Conservation (phyloP, 176 grass and related monocot species). For the Zoysia pacifica region DNA sequence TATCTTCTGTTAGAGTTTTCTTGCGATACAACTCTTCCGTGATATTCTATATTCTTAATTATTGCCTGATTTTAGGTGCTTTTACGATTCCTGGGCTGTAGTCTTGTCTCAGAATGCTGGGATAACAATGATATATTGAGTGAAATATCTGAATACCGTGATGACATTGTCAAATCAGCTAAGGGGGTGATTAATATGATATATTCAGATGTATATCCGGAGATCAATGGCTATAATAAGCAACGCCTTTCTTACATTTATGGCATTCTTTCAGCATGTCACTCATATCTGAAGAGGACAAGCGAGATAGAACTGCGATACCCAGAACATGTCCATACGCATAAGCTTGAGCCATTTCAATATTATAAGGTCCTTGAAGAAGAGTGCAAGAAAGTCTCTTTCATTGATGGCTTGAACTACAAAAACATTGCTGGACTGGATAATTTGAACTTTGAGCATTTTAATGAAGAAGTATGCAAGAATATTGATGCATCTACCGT, state of each 20-base stretch:
- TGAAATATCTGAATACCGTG: slow-evolving; percentile 88
- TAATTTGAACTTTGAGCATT: slow-evolving; percentile 95
- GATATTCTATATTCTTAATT: slow-evolving; percentile 34
- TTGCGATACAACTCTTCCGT: slow-evolving; percentile 38
- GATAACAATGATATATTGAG: slow-evolving; percentile 80
- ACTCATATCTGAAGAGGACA: slow-evolving; percentile 57
- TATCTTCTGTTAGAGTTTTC: slow-evolving; percentile 30
- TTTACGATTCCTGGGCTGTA: slow-evolving; percentile 73
- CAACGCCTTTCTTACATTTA: slow-evolving; percentile 86
- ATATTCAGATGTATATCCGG: slow-evolving; percentile 67
- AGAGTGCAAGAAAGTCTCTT: slow-evolving; percentile 83
- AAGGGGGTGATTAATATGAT: slow-evolving; percentile 81
- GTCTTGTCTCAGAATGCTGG: slow-evolving; percentile 86
- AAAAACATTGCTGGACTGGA: slow-evolving; percentile 88
- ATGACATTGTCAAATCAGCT: slow-evolving; percentile 79
- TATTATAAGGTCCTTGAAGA: slow-evolving; percentile 94
- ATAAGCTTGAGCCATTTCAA: slow-evolving; percentile 74
- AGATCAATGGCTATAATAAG: slow-evolving; percentile 87
- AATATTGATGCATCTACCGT: slow-evolving; percentile 71
- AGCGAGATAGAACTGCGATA: slow-evolving; percentile 66
- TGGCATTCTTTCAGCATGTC: slow-evolving; percentile 85
- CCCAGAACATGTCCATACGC: slow-evolving; percentile 63
- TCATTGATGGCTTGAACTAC: slow-evolving; percentile 77
- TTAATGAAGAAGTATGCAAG: slow-evolving; percentile 95
- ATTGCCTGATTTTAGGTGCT: slow-evolving; percentile 66